Evolutionary conservation across 106 monocot species (phyloP), one percentile per base, ranked within the genome.

Genomic region (Gastrodia elata): DNA sequence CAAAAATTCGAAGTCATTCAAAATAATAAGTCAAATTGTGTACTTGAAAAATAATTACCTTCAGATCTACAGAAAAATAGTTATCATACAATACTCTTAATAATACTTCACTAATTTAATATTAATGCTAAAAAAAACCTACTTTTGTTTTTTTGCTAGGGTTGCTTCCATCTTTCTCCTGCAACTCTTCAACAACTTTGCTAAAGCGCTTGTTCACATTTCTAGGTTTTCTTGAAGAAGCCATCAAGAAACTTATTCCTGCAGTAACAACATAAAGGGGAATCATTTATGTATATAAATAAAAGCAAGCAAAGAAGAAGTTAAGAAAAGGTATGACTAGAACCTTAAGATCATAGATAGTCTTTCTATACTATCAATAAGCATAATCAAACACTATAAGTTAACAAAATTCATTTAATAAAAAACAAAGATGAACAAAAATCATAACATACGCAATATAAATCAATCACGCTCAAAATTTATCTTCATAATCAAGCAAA

Each of bases 221-320:
- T 78, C 90, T 90, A 44, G 77, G 67, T 72, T 87, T 90, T 73
- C 86, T 87, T 73, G 90, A 78, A 30, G 86, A 84, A 80, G 90
- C 77, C 90, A 90, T 90, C 18, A 38, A 67, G 38, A 34, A 18
- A 18, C 30, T 34, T 22, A 37, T 27, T 36, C 67, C 37, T 67
- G 18, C 67, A 64, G 32, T 64, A 64, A 64, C 32, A 22, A 5
- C n/a, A n/a, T n/a, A 22, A 25, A n/a, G 2, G n/a, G 55, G 55
- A 55, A 22, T 55, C 55, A 55, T 5, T 55, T 22, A 55, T 20
- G 13, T 55, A 55, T 55, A 55, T 3, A 55, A n/a, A 22, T 6
- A 20, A 55, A 55, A 7, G 18, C 4, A 1, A 61, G 11, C 2
- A 28, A 7, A 28, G 13, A 30, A 61, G 32, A 61, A 0, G 1